Evolutionary conservation across 345 rosid genomes (phyloP), one percentile per base, ranked within the genome.

Genomic region (Pelargonium nanum): DNA sequence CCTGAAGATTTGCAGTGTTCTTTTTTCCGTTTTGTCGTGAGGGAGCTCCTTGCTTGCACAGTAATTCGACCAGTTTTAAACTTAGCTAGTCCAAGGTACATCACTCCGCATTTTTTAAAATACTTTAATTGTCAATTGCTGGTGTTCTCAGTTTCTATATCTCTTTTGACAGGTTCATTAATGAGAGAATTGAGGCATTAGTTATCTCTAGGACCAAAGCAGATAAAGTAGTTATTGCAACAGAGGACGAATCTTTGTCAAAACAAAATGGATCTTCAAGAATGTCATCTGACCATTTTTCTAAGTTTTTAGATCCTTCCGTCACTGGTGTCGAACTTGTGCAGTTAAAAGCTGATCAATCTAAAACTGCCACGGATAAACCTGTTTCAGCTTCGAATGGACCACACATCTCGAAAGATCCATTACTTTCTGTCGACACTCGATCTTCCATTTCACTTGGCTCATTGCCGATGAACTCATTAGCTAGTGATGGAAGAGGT

Each of bases 31-130:
- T 86, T 80, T 72, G 67, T 81, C 55, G 92, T 58, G 22, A 85
- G 97, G 76, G 99, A 94, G 72, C 87, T 94, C 75, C 96, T 90
- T 76, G 86, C 97, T 45, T 90, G 96, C 79, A 85, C 95, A 25
- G 96, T 94, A 52, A 82, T 90, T 70, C 87, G 97, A 57, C 99
- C 97, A 26, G 84, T 94, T 63, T 26, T 94, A 67, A 94, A 94
- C 70, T 75, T 94, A 72, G 97, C 87, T 63, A 87, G 62, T 77
- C 97, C 99, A 58, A 83, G 96, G 99, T 86, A 74, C 61, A 62
- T 15, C 24, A 16, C 57, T 63, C 55, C 63, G 60, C 63, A 28
- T 71, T 23, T 51, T 44, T 60, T 55, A 56, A n/a, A n/a, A 52
- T 55, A 58, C 4, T 19, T 55, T 22, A 6, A n/a, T 20, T 52